Conservation (phyloP, 805 yeast species). For the Yamadazyma endophytica region DNA sequence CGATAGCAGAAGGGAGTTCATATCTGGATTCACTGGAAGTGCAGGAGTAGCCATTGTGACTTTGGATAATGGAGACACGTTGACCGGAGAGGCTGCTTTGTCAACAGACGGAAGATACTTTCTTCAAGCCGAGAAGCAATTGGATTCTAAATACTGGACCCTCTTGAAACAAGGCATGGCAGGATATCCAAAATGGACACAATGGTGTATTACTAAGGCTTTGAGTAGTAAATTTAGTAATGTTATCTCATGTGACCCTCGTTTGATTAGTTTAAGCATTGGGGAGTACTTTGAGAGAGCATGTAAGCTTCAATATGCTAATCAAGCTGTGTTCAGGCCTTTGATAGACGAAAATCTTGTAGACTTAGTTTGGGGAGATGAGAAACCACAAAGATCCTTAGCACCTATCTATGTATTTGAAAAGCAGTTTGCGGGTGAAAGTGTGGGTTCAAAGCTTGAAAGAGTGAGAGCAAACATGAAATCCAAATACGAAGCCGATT, state of each 20-base stretch:
- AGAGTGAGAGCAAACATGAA: conserved; percentile 28
- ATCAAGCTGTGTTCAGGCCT: conserved; percentile 27
- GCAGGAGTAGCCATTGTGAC: conserved; percentile 92
- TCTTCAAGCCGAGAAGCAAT: conserved; percentile 80
- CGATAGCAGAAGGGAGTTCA: conserved; percentile 79
- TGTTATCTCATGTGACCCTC: conserved; percentile 82
- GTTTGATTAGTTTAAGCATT: conserved; percentile 51
- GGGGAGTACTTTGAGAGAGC: conserved; percentile 38
- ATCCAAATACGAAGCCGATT: conserved; percentile 15
- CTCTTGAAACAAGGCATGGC: conserved; percentile 74
- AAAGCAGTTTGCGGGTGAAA: conserved; percentile 31
- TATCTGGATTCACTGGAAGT: conserved; percentile 87
- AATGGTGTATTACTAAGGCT: conserved; percentile 57
- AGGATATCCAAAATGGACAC: conserved; percentile 75
- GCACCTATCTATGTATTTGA: conserved; percentile 29
- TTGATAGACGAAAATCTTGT: conserved; percentile 26
- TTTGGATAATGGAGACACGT: conserved; percentile 33
- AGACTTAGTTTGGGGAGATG: conserved; percentile 35
- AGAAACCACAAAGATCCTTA: conserved; percentile 28
- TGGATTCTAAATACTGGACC: conserved; percentile 69
- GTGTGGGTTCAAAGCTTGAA: conserved; percentile 24
- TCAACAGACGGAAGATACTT: conserved; percentile 96
- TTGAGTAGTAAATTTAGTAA: conserved; percentile 45
- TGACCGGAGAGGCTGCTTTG: conserved; percentile 67
- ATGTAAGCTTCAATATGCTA: conserved; percentile 13